Base-by-base conservation (phyloP, 352 stramenopile genomes). In the Pythium aristosporum region DNA sequence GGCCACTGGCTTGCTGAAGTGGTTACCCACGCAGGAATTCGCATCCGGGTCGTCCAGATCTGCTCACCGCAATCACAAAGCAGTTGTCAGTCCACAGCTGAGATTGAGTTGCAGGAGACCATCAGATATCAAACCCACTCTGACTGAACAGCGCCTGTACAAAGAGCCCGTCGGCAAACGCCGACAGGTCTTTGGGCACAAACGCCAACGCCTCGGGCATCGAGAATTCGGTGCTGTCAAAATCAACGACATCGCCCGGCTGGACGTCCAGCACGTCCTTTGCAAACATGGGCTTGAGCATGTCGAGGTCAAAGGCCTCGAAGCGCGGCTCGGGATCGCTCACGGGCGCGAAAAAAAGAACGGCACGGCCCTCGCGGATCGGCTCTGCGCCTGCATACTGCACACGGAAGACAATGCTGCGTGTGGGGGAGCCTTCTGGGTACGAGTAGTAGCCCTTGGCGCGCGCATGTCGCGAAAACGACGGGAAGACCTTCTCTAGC, bases 111-210 rank as follows among this genome's bases (percentile, higher is more conserved):
- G 25, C 25, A 30, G 25, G 25, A 28, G 25, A 28, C 10, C 36
- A 42, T 42, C 36, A 42, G 10, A 10, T 30, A 30, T 30, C 5
- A 21, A 25, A 48, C 69, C 28, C 71, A 89, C 82, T 78, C 51
- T 79, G 72, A 42, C 82, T 85, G 61, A 92, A 71, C 12, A 92
- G 70, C 20, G 77, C 82, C 70, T 92, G 82, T 0, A 88, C 82
- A 42, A 76, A 81, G 44, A 89, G 74, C 32, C 77, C 57, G 5
- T 42, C n/a, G 18, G 63, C 61, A 55, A 88, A 90, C 50, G 56
- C 58, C 16, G 73, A 73, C 20, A 92, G 59, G 23, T 82, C 74
- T 16, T 77, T 72, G 20, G 82, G 82, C 21, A 89, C 77, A 43
- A 89, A 92, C 23, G 61, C 76, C 52, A 92, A 59, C 48, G 82